phyloP scores from a whole-genome alignment of 306 rosid genomes.

The Geum urbanum region DNA sequence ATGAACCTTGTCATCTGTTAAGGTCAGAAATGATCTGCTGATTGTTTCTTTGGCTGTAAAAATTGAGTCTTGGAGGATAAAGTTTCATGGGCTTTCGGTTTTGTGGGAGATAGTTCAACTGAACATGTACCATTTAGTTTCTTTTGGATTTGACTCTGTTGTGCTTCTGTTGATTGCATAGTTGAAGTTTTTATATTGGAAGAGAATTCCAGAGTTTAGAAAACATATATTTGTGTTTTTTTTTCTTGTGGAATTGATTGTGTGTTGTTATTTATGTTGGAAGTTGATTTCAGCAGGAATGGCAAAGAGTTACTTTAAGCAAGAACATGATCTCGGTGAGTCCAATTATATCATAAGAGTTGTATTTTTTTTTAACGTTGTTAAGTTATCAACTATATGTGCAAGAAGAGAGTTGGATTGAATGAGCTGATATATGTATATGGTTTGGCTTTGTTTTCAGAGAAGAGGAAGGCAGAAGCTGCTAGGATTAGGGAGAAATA shows the following conservation, averaged over 20 bases:
- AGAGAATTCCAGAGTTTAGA: background rate
- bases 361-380: background rate
- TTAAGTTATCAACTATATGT: background rate
- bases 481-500: conserved; percentile 88
- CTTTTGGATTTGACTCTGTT: background rate
- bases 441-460: conserved; percentile 36
- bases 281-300: conserved; percentile 53
- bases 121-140: background rate
- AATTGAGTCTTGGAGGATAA: background rate
- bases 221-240: background rate
- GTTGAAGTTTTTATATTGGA: background rate
- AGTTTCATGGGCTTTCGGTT: background rate
- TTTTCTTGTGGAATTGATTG: background rate
- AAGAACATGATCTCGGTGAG: conserved; percentile 92
- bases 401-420: background rate
- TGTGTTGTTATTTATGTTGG: background rate
- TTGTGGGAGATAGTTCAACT: background rate
- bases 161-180: background rate
- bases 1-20: background rate
- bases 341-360: background rate
- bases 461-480: conserved; percentile 89
- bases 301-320: conserved; percentile 96
- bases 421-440: background rate
- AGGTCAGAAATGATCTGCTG: background rate
- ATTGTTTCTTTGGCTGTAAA: background rate